Conservation (phyloP, 2,329 filamentous ascomycete species). For the Verticillium albo-atrum region DNA sequence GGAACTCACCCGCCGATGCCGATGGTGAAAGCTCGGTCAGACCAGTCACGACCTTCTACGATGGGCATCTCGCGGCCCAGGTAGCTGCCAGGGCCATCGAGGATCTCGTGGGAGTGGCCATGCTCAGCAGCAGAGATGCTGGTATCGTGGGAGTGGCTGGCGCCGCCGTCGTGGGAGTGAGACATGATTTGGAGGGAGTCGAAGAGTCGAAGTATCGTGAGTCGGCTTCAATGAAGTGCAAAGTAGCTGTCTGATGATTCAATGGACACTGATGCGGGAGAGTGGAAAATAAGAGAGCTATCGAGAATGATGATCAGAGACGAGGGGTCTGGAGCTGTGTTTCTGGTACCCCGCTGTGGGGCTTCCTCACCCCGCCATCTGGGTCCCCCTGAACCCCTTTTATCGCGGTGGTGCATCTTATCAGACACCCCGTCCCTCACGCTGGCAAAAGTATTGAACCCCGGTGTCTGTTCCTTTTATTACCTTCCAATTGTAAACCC, state of each 20-base stretch:
- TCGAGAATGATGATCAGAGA: neutral
- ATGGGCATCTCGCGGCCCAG: constrained; percentile 90
- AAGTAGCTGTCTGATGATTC: neutral
- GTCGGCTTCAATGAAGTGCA: neutral
- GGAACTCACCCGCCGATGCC: constrained; percentile 87
- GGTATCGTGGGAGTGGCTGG: constrained; percentile 47
- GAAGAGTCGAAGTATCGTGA: neutral
- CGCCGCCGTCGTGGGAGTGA: constrained; percentile 48
- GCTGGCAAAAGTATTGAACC: no score
- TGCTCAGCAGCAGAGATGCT: constrained; percentile 63
- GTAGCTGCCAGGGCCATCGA: constrained; percentile 89
- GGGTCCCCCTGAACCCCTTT: neutral
- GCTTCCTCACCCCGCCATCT: neutral
- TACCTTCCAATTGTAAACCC: no score
- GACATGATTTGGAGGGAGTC: constrained; percentile 17
- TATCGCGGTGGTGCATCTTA: neutral
- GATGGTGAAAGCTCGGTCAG: constrained; percentile 85
- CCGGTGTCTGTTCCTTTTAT: no score
- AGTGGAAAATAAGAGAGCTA: neutral
- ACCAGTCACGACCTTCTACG: constrained; percentile 81
- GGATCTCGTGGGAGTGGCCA: constrained; percentile 93
- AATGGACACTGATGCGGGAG: neutral
- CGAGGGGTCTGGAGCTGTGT: neutral
- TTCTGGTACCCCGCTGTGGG: neutral
- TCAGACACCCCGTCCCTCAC: no score